A percentile compares a stretch with the other conserved stretches of the same genome.
Evolutionary conservation across 441 rosid species (phyloP).

Genomic region (Gossypium gossypioides): DNA sequence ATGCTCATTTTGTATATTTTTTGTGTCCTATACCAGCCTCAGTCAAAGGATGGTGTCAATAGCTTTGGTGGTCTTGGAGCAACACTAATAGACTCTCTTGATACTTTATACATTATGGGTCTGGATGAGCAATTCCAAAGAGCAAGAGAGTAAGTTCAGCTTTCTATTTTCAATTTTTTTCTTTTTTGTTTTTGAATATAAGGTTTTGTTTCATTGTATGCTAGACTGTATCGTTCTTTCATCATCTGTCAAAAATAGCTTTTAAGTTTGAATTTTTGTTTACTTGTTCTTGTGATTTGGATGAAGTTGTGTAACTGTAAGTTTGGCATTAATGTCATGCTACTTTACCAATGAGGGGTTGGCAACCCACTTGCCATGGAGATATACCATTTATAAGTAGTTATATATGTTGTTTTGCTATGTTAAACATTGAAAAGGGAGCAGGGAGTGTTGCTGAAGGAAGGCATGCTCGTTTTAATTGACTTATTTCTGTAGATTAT

Average conservation of each 20-base stretch:
- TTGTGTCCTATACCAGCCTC: slow-evolving; percentile 48
- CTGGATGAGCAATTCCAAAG: slow-evolving; percentile 74
- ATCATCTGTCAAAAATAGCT: neutral
- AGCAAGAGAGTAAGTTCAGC: slow-evolving; percentile 77
- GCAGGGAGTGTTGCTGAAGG: neutral
- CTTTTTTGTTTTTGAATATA: neutral
- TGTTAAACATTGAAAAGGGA: neutral
- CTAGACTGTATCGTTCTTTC: neutral
- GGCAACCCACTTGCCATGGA: neutral
- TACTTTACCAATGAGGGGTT: neutral
- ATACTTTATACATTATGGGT: slow-evolving; percentile 92
- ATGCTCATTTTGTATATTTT: slow-evolving; percentile 3
- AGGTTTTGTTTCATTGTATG: neutral
- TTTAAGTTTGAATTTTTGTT: neutral
- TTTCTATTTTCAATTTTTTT: neutral
- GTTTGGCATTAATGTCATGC: neutral
- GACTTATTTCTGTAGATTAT: neutral
- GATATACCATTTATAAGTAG: neutral
- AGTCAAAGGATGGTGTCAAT: slow-evolving; percentile 66
- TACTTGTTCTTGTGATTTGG: neutral
- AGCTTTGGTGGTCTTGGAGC: slow-evolving; percentile 99
- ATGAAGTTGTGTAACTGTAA: neutral
- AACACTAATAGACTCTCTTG: slow-evolving; percentile 77
- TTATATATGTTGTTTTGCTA: neutral
- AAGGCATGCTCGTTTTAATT: neutral